phyloP scores from a whole-genome alignment of 2,329 filamentous ascomycete genomes.

The Botrytis squamosa region DNA sequence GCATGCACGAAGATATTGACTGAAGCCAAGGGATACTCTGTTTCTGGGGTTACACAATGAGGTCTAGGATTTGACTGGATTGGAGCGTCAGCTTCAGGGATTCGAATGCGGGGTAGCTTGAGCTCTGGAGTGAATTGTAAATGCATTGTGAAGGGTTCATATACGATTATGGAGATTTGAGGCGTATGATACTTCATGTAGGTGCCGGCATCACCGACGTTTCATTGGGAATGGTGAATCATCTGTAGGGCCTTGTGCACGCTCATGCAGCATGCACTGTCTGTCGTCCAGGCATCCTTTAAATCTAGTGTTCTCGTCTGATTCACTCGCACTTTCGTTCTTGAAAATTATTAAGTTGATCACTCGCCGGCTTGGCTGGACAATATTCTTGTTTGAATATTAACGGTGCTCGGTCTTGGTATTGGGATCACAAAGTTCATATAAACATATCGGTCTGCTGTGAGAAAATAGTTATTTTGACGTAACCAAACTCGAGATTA shows the following conservation, averaged over 20 bases:
- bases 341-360: not conserved
- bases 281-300: not conserved
- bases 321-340: not conserved
- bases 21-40: not conserved
- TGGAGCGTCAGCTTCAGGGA: not conserved
- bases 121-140: not conserved
- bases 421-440: not conserved
- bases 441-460: not conserved
- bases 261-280: not conserved
- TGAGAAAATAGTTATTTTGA: not conserved
- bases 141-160: slow-evolving; percentile 4
- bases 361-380: not conserved
- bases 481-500: not conserved
- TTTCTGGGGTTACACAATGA: not conserved
- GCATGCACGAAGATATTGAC: not conserved
- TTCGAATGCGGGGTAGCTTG: slow-evolving; percentile 19
- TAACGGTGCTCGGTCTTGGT: not conserved
- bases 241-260: slow-evolving; percentile 7
- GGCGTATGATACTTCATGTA: not conserved
- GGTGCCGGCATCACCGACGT: slow-evolving; percentile 7
- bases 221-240: not conserved
- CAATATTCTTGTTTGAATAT: not conserved
- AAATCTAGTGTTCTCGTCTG: slow-evolving; percentile 7
- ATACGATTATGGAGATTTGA: slow-evolving; percentile 2
- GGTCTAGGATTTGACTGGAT: not conserved